phyloP scores from a whole-genome alignment of 78 protist genomes.

The Dictyostelium purpureum region DNA sequence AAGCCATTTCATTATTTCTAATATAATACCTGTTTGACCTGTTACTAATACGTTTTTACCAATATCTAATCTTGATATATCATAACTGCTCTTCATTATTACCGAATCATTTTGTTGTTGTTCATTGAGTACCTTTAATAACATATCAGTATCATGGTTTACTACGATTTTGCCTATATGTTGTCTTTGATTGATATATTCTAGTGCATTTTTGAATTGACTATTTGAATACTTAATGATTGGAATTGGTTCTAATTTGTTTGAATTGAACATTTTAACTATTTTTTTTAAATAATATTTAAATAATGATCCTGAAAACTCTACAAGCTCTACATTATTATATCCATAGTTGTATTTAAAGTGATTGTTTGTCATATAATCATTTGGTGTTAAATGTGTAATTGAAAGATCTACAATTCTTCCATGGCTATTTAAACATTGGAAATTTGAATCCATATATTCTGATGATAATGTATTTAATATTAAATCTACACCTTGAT shows the following conservation, averaged over 20 bases:
- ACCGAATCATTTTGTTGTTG: not conserved
- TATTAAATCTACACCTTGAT: slow-evolving; percentile 79
- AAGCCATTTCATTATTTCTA: slow-evolving; percentile 1
- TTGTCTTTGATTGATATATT: slow-evolving; percentile 27
- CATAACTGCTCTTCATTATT: not conserved
- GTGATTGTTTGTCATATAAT: not conserved
- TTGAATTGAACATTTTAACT: not conserved
- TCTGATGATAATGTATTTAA: slow-evolving; percentile 56
- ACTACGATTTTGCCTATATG: slow-evolving; percentile 58
- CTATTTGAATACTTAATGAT: not conserved
- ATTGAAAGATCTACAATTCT: slow-evolving; percentile 55
- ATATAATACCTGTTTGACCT: slow-evolving; percentile 37
- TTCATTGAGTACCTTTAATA: not conserved
- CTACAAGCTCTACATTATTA: not conserved
- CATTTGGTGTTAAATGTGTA: slow-evolving; percentile 22
- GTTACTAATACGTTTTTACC: not conserved
- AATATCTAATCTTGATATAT: not conserved
- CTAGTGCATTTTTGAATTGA: slow-evolving; percentile 31
- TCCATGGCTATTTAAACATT: slow-evolving; percentile 13
- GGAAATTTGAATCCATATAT: slow-evolving; percentile 19
- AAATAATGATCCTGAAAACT: not conserved
- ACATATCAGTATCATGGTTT: not conserved
- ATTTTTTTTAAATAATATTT: not conserved
- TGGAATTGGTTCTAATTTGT: slow-evolving; percentile 3
- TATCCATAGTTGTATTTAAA: not conserved